These are phyloP conservation scores for Penicillium psychrofluorescens DNA, from an alignment of 495 filamentous ascomycete species.

Conservation along the genomic window DNA sequence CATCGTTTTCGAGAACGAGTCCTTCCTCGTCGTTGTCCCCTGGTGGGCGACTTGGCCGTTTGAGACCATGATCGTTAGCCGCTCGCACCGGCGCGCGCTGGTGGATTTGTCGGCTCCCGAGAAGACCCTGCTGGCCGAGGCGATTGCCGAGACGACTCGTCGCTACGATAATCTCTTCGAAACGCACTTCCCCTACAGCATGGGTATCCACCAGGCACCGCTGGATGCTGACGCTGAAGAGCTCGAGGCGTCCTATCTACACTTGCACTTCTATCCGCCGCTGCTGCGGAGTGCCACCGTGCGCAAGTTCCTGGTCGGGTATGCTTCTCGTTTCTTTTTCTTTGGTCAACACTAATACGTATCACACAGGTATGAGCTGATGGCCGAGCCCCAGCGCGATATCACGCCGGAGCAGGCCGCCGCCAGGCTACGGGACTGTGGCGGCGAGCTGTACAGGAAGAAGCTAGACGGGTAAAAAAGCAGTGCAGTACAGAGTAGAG, in stretches of 20 bases:
- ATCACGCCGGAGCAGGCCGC: conserved; percentile 97
- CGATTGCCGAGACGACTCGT: conserved; percentile 76
- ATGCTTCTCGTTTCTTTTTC: conserved; percentile 13
- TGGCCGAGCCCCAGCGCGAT: conserved; percentile 94
- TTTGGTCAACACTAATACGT: neutral
- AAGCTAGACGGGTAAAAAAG: conserved; percentile 32
- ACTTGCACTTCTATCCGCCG: conserved; percentile 96
- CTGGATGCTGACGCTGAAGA: conserved; percentile 79
- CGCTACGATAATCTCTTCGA: conserved; percentile 97
- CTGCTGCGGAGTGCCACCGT: conserved; percentile 88
- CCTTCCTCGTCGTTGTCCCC: conserved; percentile 79
- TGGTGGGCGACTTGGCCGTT: conserved; percentile 99
- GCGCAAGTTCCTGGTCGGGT: conserved; percentile 89
- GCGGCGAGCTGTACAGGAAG: conserved; percentile 78
- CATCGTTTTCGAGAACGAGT: conserved; percentile 76
- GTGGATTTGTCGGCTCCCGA: conserved; percentile 71
- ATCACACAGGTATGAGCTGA: conserved; percentile 68
- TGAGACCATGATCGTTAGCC: conserved; percentile 85
- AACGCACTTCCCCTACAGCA: conserved; percentile 92
- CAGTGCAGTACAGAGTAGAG: too few relatives aligned
- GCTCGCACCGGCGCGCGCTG: conserved; percentile 69
- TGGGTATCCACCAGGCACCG: conserved; percentile 91
- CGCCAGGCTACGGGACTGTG: conserved; percentile 62
- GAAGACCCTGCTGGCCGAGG: conserved; percentile 65
- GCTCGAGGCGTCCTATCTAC: conserved; percentile 78